Evolutionary conservation across 2,329 filamentous ascomycete genomes (phyloP).

Genomic region (Alternaria viburni): DNA sequence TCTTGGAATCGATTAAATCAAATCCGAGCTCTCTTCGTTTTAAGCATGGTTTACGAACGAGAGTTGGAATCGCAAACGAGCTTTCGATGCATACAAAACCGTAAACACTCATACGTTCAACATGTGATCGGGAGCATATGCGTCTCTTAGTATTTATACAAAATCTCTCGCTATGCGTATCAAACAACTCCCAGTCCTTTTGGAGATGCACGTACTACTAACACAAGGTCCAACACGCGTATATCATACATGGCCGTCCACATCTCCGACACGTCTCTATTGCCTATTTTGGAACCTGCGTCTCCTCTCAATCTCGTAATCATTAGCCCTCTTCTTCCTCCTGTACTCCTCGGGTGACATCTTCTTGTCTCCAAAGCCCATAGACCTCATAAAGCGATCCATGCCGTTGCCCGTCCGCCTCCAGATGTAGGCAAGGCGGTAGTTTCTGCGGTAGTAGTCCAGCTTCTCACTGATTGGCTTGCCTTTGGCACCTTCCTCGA

Average conservation of each 20-base stretch:
- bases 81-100: neutral
- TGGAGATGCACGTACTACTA: constrained; percentile 9
- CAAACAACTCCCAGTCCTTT: neutral
- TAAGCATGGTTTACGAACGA: neutral
- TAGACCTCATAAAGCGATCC: constrained; percentile 17
- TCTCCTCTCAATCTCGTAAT: constrained; percentile 35
- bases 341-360: constrained; percentile 26
- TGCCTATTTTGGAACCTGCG: constrained; percentile 37
- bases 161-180: constrained; percentile 3
- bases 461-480: constrained; percentile 24
- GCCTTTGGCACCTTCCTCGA: constrained; percentile 27
- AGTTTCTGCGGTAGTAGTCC: constrained; percentile 37
- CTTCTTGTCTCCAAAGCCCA: constrained; percentile 25
- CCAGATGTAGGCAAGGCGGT: constrained; percentile 25
- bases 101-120: neutral
- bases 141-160: constrained; percentile 24
- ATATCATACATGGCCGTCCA: constrained; percentile 31
- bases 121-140: constrained; percentile 12
- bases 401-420: constrained; percentile 21
- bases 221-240: constrained; percentile 16
- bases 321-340: constrained; percentile 36
- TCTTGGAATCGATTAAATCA: neutral
- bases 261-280: neutral
- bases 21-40: neutral
- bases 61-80: neutral